phyloP scores from a whole-genome alignment of 805 yeast species.

The Saccharomycopsis sp. region DNA sequence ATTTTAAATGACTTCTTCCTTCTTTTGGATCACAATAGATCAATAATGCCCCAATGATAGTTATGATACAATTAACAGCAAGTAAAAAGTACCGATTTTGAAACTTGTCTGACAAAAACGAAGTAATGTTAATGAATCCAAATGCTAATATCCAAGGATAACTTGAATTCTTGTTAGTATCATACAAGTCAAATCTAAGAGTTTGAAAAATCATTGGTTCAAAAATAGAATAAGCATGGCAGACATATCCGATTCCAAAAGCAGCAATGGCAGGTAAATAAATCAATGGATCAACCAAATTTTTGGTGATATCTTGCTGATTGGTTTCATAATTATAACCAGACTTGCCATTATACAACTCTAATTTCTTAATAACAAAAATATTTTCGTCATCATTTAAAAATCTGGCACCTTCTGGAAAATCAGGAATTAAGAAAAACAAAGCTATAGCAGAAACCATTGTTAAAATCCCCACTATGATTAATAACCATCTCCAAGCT shows the following conservation, averaged over 20 bases:
- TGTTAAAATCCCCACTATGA: slow-evolving; percentile 36
- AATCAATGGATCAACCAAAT: slow-evolving; percentile 19
- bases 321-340: slow-evolving; percentile 38
- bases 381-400: slow-evolving; percentile 38
- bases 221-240: slow-evolving; percentile 46
- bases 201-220: slow-evolving; percentile 37
- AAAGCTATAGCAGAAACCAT: slow-evolving; percentile 24
- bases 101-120: slow-evolving; percentile 29
- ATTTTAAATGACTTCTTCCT: not conserved
- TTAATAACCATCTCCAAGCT: slow-evolving; percentile 43
- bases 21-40: slow-evolving; percentile 25
- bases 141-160: slow-evolving; percentile 26
- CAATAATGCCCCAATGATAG: not conserved
- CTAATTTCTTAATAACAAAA: slow-evolving; percentile 49
- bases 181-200: slow-evolving; percentile 54
- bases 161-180: slow-evolving; percentile 70
- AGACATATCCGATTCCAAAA: slow-evolving; percentile 28
- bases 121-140: not conserved
- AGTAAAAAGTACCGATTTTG: slow-evolving; percentile 35
- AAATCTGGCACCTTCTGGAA: slow-evolving; percentile 59
- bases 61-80: slow-evolving; percentile 19
- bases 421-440: slow-evolving; percentile 50
- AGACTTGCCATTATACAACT: slow-evolving; percentile 39
- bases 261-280: slow-evolving; percentile 21
- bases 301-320: slow-evolving; percentile 31